A percentile compares a stretch with the other conserved stretches of the same genome.
Conservation (phyloP, 352 stramenopile species). For the Phytophthora fragariae region DNA sequence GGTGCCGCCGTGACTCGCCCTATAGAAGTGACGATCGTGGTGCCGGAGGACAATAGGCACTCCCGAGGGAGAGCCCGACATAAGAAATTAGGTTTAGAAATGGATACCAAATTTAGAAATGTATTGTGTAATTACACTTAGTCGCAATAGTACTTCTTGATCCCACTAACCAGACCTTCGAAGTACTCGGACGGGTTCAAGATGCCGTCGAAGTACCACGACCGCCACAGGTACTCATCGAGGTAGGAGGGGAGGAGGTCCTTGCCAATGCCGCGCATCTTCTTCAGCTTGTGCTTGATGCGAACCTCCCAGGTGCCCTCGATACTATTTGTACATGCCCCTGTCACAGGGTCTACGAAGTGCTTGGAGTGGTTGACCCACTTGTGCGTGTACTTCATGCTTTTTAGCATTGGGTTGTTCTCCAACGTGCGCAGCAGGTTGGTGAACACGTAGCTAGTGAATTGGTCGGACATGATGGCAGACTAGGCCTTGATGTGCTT, state of each 20-base stretch:
- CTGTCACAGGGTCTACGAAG: constrained; percentile 4
- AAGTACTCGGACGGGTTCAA: neutral
- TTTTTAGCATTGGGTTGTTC: constrained; percentile 2
- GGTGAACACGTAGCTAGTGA: neutral
- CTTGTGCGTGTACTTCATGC: neutral
- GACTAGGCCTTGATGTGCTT: constrained; percentile 1
- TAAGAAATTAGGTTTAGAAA: no score
- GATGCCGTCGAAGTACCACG: neutral
- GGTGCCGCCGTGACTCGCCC: no score
- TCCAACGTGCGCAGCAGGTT: neutral
- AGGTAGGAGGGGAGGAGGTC: neutral
- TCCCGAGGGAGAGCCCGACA: no score
- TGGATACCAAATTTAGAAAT: no score
- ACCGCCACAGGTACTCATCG: neutral
- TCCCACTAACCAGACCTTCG: neutral
- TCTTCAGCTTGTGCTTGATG: neutral
- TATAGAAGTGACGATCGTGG: no score
- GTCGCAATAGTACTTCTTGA: neutral
- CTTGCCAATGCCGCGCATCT: neutral
- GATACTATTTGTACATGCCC: neutral
- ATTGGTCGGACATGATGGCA: constrained; percentile 5
- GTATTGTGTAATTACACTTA: neutral
- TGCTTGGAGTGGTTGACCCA: constrained; percentile 7
- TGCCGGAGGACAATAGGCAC: no score
- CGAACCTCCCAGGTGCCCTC: neutral